Percentiles rank a stretch among this genome's conserved stretches.
phyloP scores from a whole-genome alignment of 306 rosid species.

The Neltuma alba region DNA sequence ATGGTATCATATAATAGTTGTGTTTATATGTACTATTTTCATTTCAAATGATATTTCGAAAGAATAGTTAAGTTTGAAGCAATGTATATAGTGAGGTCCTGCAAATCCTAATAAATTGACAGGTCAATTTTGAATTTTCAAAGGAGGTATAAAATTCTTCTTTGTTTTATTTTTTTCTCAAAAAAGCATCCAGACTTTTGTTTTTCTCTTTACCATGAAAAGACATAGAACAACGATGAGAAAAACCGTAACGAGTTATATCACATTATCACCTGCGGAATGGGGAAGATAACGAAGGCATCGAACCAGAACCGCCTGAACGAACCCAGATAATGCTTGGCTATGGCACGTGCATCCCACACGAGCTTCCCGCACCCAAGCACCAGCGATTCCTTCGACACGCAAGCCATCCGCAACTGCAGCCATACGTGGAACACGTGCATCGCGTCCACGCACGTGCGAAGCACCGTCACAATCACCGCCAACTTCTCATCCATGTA shows the following conservation, averaged over 20 bases:
- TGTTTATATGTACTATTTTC: too few species aligned
- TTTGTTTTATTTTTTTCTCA: neutral
- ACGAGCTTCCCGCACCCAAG: conserved; percentile 97
- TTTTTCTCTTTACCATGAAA: neutral
- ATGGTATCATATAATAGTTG: too few species aligned
- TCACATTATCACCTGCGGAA: conserved; percentile 12
- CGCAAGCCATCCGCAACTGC: conserved; percentile 83
- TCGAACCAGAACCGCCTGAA: conserved; percentile 92
- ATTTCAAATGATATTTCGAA: too few species aligned
- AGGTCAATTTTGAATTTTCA: too few species aligned
- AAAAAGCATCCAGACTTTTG: neutral
- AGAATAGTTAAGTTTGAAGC: too few species aligned
- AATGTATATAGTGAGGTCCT: too few species aligned
- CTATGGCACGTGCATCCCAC: conserved; percentile 91
- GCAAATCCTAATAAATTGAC: neutral
- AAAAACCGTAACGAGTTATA: neutral
- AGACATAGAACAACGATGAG: neutral
- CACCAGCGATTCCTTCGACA: conserved; percentile 83
- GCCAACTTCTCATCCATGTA: conserved; percentile 82
- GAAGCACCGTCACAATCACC: conserved; percentile 65
- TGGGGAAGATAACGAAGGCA: conserved; percentile 61
- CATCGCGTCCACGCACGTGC: conserved; percentile 74
- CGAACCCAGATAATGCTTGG: conserved; percentile 66
- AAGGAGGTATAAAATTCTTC: neutral
- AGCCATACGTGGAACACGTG: conserved; percentile 82